A percentile compares a stretch with the other conserved stretches of the same genome.
phyloP scores from a whole-genome alignment of 2,329 filamentous ascomycete genomes.

The Alternaria gansuensis region DNA sequence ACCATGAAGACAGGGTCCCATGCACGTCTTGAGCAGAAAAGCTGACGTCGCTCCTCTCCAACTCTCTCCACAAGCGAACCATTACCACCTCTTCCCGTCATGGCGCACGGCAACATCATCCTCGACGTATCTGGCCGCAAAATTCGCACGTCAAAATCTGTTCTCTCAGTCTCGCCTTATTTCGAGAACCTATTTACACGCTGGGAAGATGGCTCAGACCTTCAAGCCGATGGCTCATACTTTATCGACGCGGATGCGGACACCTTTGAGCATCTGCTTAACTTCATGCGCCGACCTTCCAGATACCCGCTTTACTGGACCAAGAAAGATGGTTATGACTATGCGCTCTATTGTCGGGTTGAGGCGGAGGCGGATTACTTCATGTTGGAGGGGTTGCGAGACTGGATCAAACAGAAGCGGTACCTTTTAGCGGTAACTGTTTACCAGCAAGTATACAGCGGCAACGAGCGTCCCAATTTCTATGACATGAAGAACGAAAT shows the following conservation, averaged over 20 bases:
- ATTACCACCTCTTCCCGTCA: neutral
- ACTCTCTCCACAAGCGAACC: neutral
- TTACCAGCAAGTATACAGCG: too few species aligned
- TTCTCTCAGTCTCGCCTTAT: slow-evolving; percentile 7
- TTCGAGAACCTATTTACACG: slow-evolving; percentile 2
- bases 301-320: slow-evolving; percentile 45
- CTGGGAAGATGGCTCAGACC: slow-evolving; percentile 7
- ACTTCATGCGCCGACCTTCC: slow-evolving; percentile 16
- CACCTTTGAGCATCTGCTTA: slow-evolving; percentile 36
- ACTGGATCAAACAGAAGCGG: slow-evolving; percentile 37
- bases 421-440: slow-evolving; percentile 13
- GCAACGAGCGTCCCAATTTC: too few species aligned
- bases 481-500: too few species aligned
- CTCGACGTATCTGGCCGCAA: neutral
- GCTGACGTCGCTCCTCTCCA: neutral
- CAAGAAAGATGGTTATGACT: slow-evolving; percentile 40
- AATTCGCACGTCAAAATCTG: slow-evolving; percentile 1
- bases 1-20: neutral
- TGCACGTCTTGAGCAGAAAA: neutral
- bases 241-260: slow-evolving; percentile 51
- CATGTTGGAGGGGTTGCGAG: slow-evolving; percentile 34
- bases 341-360: slow-evolving; percentile 40
- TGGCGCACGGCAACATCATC: neutral
- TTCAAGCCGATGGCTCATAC: slow-evolving; percentile 36
- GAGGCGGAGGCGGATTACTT: slow-evolving; percentile 47